Evolutionary conservation across 2,329 filamentous ascomycete genomes (phyloP), one percentile per base, ranked within the genome.

Genomic region (Emergomyces orientalis): DNA sequence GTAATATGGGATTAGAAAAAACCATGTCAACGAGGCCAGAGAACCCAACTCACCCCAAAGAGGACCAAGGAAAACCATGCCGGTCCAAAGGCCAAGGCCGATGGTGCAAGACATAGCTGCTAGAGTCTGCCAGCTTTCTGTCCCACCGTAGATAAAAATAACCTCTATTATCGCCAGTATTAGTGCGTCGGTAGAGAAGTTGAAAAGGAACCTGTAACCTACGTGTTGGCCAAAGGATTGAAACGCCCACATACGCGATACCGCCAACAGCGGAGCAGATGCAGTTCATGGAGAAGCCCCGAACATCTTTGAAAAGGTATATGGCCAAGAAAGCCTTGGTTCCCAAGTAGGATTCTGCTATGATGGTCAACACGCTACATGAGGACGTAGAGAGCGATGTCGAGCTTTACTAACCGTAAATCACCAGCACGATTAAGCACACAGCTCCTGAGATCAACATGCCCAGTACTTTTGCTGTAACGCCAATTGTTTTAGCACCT

Each of bases 241-340:
- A 22, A 59, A 41, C 56, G 37, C 34, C 56, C n/a, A 27, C 27
- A 59, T 59, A 59, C 30, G 56, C 22, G 27, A 59, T 59, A 27
- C 56, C 56, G 17, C 56, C 56, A 13, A 59, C 56, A 25, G 56
- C 56, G 1, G 56, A 59, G 19, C 56, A 59, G 27, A 59, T 59
- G 43, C 56, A 59, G 43, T 59, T 59, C 56, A 59, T 59, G 22
- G n/a, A 22, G n/a, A 59, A 59, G n/a, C 56, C 56, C 37, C 56
- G 27, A 41, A 59, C 56, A 34, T 59, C 56, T 47, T 59, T 59
- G 56, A 59, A 59, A 27, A 59, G 56, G 41, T 59, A 27, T 25
- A 59, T 27, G 27, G 56, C 56, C 6, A 59, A 30, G 27, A 59
- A 59, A 27, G 56, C 56, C 9, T 25, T 59, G n/a, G 22, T 11